Evolutionary conservation across 805 yeast species (phyloP).

Genomic region (Blastobotrys attinorum): DNA sequence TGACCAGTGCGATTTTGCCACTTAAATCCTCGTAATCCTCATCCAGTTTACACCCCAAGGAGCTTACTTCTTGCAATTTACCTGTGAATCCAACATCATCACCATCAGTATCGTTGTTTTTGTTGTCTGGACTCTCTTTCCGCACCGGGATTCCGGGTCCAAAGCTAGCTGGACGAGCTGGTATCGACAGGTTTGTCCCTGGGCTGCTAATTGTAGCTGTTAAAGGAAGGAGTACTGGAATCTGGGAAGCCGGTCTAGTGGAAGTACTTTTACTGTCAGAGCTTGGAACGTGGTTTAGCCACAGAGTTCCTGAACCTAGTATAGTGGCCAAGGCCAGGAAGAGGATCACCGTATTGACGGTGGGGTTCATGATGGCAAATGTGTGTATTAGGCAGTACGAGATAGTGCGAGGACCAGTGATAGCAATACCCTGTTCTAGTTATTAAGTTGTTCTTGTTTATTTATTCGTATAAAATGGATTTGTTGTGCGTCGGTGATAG

Average conservation of each 20-base stretch:
- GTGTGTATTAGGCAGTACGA: too few relatives aligned
- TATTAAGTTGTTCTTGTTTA: not conserved
- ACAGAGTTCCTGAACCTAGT: too few relatives aligned
- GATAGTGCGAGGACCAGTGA: not conserved
- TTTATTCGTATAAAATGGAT: too few relatives aligned
- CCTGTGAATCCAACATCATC: constrained; percentile 19
- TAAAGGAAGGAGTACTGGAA: constrained; percentile 18
- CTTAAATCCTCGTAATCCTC: constrained; percentile 19
- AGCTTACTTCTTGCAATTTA: constrained; percentile 16
- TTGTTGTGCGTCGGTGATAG: too few relatives aligned
- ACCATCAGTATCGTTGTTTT: too few relatives aligned
- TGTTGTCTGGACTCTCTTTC: too few relatives aligned
- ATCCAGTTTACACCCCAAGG: constrained; percentile 19
- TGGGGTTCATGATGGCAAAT: not conserved
- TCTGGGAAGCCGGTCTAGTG: constrained; percentile 4
- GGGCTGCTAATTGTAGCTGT: constrained; percentile 23
- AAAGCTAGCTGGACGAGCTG: constrained; percentile 33
- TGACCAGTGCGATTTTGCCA: constrained; percentile 30
- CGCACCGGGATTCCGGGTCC: constrained; percentile 21
- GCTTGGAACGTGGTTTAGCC: too few relatives aligned
- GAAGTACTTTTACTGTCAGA: too few relatives aligned
- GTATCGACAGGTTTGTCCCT: constrained; percentile 23
- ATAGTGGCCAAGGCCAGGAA: not conserved
- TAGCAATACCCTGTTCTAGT: not conserved
- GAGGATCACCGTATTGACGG: not conserved